These are phyloP conservation scores for Hemerocallis citrina DNA, from an alignment of 106 monocot species.

Conservation along the genomic window DNA sequence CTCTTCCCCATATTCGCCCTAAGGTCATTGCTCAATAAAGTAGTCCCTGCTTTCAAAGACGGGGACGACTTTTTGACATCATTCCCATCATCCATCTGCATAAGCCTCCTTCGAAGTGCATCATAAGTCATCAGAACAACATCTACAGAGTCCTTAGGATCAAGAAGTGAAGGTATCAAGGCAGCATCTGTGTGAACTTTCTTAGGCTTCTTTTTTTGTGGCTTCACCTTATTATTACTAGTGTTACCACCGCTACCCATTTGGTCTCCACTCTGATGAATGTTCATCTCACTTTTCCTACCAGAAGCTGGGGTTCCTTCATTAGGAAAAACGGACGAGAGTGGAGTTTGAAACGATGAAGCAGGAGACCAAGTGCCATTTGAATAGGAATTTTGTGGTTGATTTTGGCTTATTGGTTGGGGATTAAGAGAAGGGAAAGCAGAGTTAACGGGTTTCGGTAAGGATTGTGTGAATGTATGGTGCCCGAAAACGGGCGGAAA, in stretches of 20 bases:
- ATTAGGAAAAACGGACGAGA: no score
- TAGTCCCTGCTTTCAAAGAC: constrained; percentile 40
- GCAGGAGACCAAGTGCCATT: background rate
- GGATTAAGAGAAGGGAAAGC: background rate
- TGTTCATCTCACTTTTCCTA: background rate
- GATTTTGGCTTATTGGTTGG: constrained; percentile 18
- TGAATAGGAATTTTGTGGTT: background rate
- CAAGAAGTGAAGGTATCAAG: constrained; percentile 18
- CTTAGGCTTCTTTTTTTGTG: constrained; percentile 4
- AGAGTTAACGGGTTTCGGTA: no score
- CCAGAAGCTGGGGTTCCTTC: background rate
- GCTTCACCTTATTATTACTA: constrained; percentile 8
- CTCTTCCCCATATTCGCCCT: constrained; percentile 33
- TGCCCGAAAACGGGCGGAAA: constrained; percentile 40
- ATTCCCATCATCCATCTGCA: constrained; percentile 52
- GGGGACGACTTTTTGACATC: constrained; percentile 21
- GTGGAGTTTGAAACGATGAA: background rate
- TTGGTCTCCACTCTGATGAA: background rate
- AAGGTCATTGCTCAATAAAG: constrained; percentile 44
- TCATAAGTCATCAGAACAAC: constrained; percentile 56
- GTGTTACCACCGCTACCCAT: constrained; percentile 6
- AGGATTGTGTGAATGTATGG: no score
- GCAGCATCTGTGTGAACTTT: background rate
- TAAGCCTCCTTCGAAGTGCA: constrained; percentile 44
- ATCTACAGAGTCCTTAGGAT: constrained; percentile 38